Percentiles rank a stretch among this genome's conserved stretches.
Conservation (phyloP, 768 basidiomycete species). For the Hortiboletus flavorubellus region DNA sequence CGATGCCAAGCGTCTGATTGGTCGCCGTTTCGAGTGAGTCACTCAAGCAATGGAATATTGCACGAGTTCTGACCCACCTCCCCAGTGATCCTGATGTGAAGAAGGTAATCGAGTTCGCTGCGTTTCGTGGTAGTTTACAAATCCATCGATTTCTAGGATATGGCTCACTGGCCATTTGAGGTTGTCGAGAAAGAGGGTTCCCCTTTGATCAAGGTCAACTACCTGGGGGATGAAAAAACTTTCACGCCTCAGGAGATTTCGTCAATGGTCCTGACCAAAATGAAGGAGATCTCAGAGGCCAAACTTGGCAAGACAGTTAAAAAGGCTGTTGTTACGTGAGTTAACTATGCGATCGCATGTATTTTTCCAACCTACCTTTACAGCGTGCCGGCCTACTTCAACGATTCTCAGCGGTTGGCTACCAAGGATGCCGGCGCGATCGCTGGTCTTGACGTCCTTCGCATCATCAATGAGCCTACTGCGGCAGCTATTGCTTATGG, state of each 20-base stretch:
- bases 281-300: conserved; percentile 99
- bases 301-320: conserved; percentile 98
- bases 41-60: not conserved
- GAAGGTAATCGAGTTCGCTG: conserved; percentile 45
- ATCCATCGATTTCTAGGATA: conserved; percentile 56
- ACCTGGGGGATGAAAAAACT: conserved; percentile 91
- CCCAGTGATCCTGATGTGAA: conserved; percentile 90
- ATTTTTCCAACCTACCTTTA: conserved; percentile 1
- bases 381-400: conserved; percentile 98
- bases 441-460: conserved; percentile 97
- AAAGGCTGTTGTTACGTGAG: conserved; percentile 98
- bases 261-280: conserved; percentile 99
- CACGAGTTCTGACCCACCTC: conserved; percentile 3
- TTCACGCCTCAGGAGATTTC: conserved; percentile 99
- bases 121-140: not conserved
- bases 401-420: conserved; percentile 98
- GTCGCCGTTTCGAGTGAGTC: conserved; percentile 89
- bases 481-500: conserved; percentile 99
- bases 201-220: conserved; percentile 93
- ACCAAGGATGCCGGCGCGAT: conserved; percentile 99
- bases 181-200: conserved; percentile 97
- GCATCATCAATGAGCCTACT: conserved; percentile 99
- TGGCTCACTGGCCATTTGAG: conserved; percentile 96
- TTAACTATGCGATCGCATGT: conserved; percentile 17
- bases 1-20: conserved; percentile 98